Evolutionary conservation across 306 rosid genomes (phyloP).

Genomic region (Abrus pulchellus): DNA sequence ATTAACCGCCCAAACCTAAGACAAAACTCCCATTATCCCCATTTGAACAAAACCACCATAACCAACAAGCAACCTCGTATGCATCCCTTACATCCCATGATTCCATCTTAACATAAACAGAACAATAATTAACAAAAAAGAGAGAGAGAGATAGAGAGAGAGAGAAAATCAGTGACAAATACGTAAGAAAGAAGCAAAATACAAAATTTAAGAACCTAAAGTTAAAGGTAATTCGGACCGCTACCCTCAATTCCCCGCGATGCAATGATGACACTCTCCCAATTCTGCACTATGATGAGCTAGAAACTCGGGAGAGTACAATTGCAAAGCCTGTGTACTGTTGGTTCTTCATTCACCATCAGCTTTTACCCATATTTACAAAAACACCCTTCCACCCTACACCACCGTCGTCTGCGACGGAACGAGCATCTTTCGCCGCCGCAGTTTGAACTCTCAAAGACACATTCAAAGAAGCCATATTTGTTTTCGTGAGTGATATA

Average conservation of each 20-base stretch:
- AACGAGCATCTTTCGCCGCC: background rate
- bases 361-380: conserved; percentile 47
- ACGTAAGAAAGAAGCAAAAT: conserved; percentile 38
- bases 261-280: conserved; percentile 91
- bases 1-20: conserved; percentile 23
- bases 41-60: conserved; percentile 44
- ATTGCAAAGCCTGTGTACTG: conserved; percentile 73
- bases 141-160: background rate
- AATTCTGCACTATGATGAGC: conserved; percentile 56
- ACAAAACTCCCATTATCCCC: conserved; percentile 33
- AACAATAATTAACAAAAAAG: background rate
- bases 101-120: conserved; percentile 40
- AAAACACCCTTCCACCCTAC: conserved; percentile 46
- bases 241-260: conserved; percentile 99
- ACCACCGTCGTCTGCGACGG: conserved; percentile 37
- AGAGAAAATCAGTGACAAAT: conserved; percentile 39
- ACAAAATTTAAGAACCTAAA: conserved; percentile 38
- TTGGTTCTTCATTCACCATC: conserved; percentile 41
- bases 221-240: conserved; percentile 91
- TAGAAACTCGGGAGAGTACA: conserved; percentile 83
- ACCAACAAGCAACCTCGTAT: conserved; percentile 77
- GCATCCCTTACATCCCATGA: conserved; percentile 99
- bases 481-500: conserved; percentile 22
- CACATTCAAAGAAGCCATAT: conserved; percentile 46
- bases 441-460: background rate